phyloP scores from a whole-genome alignment of 768 basidiomycete genomes.

The Russula dissimulans region DNA sequence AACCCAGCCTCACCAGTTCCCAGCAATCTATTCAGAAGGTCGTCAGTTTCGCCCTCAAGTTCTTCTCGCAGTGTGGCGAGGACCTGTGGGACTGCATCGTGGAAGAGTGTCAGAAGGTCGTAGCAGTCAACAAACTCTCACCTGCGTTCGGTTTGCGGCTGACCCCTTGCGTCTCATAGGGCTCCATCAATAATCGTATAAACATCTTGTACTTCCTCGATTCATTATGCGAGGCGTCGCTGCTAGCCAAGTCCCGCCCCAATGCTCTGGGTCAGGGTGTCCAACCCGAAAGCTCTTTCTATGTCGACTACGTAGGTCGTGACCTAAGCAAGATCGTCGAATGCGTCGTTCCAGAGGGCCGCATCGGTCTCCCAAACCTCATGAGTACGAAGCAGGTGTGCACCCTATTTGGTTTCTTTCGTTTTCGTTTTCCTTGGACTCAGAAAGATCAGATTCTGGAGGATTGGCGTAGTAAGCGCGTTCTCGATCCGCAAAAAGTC shows the following conservation, averaged over 20 bases:
- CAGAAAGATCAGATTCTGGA: conserved; percentile 62
- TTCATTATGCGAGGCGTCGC: conserved; percentile 71
- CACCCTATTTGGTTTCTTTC: neutral
- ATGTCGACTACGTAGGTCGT: conserved; percentile 68
- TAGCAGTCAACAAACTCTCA: conserved; percentile 11
- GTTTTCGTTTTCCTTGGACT: neutral
- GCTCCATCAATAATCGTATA: conserved; percentile 83
- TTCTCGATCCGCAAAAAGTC: conserved; percentile 69
- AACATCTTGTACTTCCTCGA: conserved; percentile 91
- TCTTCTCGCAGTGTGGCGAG: conserved; percentile 77
- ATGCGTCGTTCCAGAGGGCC: conserved; percentile 80
- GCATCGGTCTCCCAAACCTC: conserved; percentile 80
- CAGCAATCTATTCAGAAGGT: conserved; percentile 86
- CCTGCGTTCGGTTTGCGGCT: neutral
- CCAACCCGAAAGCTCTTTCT: conserved; percentile 40
- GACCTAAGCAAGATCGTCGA: conserved; percentile 74
- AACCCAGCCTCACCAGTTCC: conserved; percentile 41
- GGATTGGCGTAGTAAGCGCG: conserved; percentile 79
- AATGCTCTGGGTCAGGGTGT: conserved; percentile 32
- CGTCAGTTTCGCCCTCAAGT: conserved; percentile 77
- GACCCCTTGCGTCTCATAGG: conserved; percentile 25
- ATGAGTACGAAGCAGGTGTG: conserved; percentile 79
- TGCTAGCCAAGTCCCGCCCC: conserved; percentile 54
- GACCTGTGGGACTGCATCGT: conserved; percentile 91
- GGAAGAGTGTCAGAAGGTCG: conserved; percentile 83